Conservation (phyloP, 1,284 basidiomycete species). For the Cryptococcus neoformans region DNA sequence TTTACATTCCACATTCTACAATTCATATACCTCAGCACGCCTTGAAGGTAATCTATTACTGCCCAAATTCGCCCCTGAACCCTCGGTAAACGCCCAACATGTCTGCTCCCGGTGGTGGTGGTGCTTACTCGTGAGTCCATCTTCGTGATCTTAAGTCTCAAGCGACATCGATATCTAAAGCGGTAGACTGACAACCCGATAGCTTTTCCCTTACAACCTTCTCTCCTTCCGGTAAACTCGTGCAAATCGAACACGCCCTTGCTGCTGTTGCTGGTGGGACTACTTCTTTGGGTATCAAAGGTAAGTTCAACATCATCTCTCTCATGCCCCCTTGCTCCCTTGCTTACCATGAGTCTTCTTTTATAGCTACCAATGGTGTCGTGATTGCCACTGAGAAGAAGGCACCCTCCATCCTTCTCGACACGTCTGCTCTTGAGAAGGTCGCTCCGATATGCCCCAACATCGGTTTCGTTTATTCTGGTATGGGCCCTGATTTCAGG, state of each 20-base stretch:
- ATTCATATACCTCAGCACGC: too few relatives aligned
- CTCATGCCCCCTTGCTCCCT: neutral
- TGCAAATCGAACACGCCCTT: conserved; percentile 99
- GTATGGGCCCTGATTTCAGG: conserved; percentile 99
- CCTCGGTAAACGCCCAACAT: conserved; percentile 18
- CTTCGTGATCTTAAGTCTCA: neutral
- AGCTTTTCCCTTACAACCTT: conserved; percentile 99
- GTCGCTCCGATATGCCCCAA: conserved; percentile 96
- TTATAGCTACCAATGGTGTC: conserved; percentile 90
- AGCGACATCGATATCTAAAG: neutral
- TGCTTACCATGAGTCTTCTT: neutral
- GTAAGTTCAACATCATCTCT: conserved; percentile 52
- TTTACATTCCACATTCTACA: too few relatives aligned
- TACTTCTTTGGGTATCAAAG: conserved; percentile 98
- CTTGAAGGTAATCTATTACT: too few relatives aligned
- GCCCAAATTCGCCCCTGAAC: too few relatives aligned
- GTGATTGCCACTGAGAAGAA: conserved; percentile 99
- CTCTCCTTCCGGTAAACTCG: conserved; percentile 96
- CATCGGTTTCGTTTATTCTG: conserved; percentile 98
- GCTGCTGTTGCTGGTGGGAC: conserved; percentile 96
- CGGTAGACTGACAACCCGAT: conserved; percentile 5
- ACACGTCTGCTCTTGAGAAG: conserved; percentile 96
- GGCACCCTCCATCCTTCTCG: conserved; percentile 92
- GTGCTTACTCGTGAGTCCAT: conserved; percentile 49
- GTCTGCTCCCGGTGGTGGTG: conserved; percentile 49